A percentile compares a stretch with the other conserved stretches of the same genome.
Evolutionary conservation across 2,329 filamentous ascomycete genomes (phyloP).

Genomic region (Emergomyces orientalis): DNA sequence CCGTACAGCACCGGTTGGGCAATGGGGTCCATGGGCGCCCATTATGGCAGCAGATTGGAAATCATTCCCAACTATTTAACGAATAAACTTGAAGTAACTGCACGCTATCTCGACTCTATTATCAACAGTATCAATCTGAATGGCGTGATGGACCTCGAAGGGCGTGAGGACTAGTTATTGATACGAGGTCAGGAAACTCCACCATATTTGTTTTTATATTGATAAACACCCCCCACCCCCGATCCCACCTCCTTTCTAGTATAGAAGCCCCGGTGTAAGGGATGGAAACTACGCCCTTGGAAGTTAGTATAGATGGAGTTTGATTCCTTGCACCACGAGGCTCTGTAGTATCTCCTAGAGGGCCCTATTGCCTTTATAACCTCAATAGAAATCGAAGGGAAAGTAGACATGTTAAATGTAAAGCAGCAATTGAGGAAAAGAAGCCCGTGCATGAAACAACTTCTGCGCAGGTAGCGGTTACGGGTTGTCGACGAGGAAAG

Average conservation of each 20-base stretch:
- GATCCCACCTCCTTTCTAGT: no score
- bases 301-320: neutral
- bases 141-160: neutral
- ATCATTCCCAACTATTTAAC: neutral
- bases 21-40: no score
- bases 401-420: neutral
- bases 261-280: no score
- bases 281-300: neutral
- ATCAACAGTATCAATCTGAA: neutral
- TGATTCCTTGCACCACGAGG: neutral
- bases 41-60: neutral
- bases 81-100: no score
- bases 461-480: neutral
- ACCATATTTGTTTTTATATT: no score
- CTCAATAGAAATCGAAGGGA: neutral
- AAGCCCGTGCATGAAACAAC: neutral
- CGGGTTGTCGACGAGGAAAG: neutral
- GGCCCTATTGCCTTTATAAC: neutral
- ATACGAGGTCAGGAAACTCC: neutral
- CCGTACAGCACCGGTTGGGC: no score
- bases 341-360: neutral
- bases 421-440: neutral
- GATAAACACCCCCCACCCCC: no score
- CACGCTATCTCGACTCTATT: neutral
- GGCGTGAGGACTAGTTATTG: neutral